Evolutionary conservation across 2,329 filamentous ascomycete genomes (phyloP), one percentile per base, ranked within the genome.

Genomic region (Cladosporium sp.): DNA sequence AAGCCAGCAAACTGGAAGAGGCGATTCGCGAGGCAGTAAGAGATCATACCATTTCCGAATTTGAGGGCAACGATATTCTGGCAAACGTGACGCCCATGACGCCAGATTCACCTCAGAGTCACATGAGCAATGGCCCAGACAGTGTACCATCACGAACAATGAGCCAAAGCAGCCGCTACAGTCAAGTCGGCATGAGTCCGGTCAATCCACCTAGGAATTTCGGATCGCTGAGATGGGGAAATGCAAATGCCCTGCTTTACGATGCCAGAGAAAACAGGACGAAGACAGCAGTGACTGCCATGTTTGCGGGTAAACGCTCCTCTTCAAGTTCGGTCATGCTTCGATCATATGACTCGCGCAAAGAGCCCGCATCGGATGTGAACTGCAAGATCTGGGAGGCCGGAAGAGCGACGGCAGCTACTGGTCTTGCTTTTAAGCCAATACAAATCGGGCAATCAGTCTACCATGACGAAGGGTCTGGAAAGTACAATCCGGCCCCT

Each of bases 341-440:
- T 56, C 87, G 94, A 63, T 97, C 93, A 1, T 99, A 99, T 74
- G 93, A 97, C 71, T 97, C 94, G 15, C 84, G 93, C 66, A 91
- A 89, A 72, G 94, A 97, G 72, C 89, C 92, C 0, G 83, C 91
- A 0, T 89, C 93, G 2, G 92, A 97, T 72, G 93, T 91, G 61
- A 89, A 96, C 69, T 96, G 92, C 74, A 96, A 88, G 45, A 94
- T 99, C 58, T 99, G 94, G 94, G 88, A 99, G 75, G 94, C 94
- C 4, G 94, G 94, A 10, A 85, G 94, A 60, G 94, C 94, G n/a
- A 99, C 94, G 1, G 90, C 84, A 54, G 90, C 94, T 0, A 94
- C 93, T 1, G 91, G 90, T 0, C 79, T 97, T 42, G 94, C 94
- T 1, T 99, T 99, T 77, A 99, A 99, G 72, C 91, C 93, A 0